Evolutionary conservation across 495 filamentous ascomycete species (phyloP).

Genomic region (Aspergillus hancockii): DNA sequence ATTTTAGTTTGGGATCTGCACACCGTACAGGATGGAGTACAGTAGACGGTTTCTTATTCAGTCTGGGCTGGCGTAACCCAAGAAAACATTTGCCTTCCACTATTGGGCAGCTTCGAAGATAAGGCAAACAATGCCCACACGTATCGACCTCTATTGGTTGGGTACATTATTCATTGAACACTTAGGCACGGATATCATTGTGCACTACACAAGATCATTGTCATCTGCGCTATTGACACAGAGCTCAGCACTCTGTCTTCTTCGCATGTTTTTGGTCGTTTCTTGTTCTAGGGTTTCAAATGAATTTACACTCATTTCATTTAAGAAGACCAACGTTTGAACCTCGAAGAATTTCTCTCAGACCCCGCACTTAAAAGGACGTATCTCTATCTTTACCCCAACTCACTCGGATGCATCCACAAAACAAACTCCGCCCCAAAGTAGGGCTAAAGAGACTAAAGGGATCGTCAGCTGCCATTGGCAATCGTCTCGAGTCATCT

Average conservation of each 20-base stretch:
- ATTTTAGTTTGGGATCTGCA: not conserved
- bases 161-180: not conserved
- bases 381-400: not conserved
- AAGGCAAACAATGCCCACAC: not conserved
- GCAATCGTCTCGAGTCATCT: not conserved
- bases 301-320: too few relatives aligned
- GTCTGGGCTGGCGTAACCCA: not conserved
- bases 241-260: too few relatives aligned
- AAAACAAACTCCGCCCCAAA: not conserved
- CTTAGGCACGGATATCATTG: too few relatives aligned
- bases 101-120: not conserved
- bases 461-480: not conserved
- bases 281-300: too few relatives aligned
- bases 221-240: too few relatives aligned
- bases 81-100: not conserved
- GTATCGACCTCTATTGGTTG: not conserved
- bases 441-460: not conserved
- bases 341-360: not conserved
- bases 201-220: too few relatives aligned
- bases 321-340: too few relatives aligned
- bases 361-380: not conserved
- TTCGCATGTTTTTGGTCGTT: too few relatives aligned
- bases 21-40: not conserved
- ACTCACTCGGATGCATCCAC: not conserved
- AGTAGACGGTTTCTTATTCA: not conserved